phyloP scores from a whole-genome alignment of 1,139 yeast species.

The Zygoascus hellenicus region DNA sequence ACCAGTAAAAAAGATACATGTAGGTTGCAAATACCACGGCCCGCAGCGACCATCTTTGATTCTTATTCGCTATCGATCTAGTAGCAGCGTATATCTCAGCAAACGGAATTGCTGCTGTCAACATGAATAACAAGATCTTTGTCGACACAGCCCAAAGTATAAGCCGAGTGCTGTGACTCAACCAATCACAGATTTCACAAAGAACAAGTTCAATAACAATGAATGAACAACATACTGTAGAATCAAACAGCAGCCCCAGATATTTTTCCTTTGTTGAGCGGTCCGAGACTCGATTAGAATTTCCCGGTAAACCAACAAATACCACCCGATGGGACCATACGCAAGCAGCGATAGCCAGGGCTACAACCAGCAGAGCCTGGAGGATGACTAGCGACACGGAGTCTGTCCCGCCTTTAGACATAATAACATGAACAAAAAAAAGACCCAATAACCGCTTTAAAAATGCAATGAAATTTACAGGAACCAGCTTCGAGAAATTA shows the following conservation, averaged over 20 bases:
- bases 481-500: too few species aligned
- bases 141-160: conserved; percentile 35
- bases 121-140: conserved; percentile 27
- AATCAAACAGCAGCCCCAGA: conserved; percentile 5
- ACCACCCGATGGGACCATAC: conserved; percentile 16
- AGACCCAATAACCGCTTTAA: too few species aligned
- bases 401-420: too few species aligned
- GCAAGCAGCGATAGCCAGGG: conserved; percentile 12
- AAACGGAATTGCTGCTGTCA: conserved; percentile 34
- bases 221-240: conserved; percentile 7
- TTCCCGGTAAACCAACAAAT: conserved; percentile 3
- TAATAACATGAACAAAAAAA: too few species aligned
- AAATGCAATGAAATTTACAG: too few species aligned
- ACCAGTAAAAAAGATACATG: conserved; percentile 29
- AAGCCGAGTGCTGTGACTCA: conserved; percentile 25
- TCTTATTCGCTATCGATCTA: conserved; percentile 7
- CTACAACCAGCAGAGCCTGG: conserved; percentile 1
- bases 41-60: conserved; percentile 8
- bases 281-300: neutral
- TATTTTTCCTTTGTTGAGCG: neutral
- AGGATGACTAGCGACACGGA: too few species aligned
- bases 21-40: conserved; percentile 25
- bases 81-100: conserved; percentile 26
- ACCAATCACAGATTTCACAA: conserved; percentile 37
- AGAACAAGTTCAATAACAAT: conserved; percentile 34